Percentiles rank a stretch among this genome's conserved stretches.
Evolutionary conservation across 164 flowering plant species (phyloP).

Genomic region (Liquidambar formosana): DNA sequence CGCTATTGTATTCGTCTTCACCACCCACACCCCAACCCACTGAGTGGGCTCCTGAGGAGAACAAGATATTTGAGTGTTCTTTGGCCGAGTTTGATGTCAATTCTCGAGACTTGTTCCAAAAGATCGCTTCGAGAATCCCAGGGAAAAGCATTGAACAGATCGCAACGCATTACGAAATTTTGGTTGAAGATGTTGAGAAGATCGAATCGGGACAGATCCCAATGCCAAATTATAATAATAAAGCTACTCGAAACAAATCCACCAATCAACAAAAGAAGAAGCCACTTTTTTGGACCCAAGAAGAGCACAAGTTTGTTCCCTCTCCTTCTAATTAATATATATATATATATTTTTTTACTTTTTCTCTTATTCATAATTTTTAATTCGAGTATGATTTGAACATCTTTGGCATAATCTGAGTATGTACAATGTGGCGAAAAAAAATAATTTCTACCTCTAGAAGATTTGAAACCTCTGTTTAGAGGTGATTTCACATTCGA

Average conservation of each 20-base stretch:
- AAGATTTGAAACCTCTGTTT: too few relatives aligned
- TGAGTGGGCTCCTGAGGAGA: slow-evolving; percentile 36
- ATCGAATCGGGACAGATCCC: slow-evolving; percentile 31
- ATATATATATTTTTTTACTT: too few relatives aligned
- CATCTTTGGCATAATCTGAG: too few relatives aligned
- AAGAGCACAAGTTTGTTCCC: slow-evolving; percentile 39
- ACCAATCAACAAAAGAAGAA: not conserved
- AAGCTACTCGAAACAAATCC: not conserved
- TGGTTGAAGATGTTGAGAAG: slow-evolving; percentile 30
- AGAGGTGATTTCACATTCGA: too few relatives aligned
- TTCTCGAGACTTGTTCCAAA: slow-evolving; percentile 19
- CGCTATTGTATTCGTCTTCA: not conserved
- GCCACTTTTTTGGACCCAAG: slow-evolving; percentile 37
- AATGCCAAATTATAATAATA: slow-evolving; percentile 14
- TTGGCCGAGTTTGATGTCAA: slow-evolving; percentile 19
- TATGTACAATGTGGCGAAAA: too few relatives aligned
- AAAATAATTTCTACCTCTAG: too few relatives aligned
- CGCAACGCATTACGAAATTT: slow-evolving; percentile 22
- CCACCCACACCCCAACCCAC: not conserved
- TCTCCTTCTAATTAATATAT: too few relatives aligned
- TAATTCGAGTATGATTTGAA: too few relatives aligned
- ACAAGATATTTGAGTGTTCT: slow-evolving; percentile 40
- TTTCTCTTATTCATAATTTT: not conserved
- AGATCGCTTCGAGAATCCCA: slow-evolving; percentile 29
- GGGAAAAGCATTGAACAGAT: slow-evolving; percentile 33